Percentiles rank a stretch among this genome's conserved stretches.
phyloP scores from a whole-genome alignment of 2,329 filamentous ascomycete species.

The Myriosclerotinia curreyana region DNA sequence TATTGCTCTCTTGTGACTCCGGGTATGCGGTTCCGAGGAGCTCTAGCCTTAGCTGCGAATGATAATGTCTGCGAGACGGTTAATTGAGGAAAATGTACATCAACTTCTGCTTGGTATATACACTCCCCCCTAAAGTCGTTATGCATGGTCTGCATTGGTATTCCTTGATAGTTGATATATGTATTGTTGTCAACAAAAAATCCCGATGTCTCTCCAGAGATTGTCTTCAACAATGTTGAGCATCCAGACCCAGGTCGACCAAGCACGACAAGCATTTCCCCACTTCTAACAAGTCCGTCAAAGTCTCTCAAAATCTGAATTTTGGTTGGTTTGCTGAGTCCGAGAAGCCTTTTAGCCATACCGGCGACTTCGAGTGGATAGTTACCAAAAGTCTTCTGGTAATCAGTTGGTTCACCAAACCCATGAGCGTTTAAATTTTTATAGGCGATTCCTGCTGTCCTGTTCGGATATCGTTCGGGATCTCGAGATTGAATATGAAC shows the following conservation, averaged over 20 bases:
- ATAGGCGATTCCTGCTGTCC: conserved; percentile 25
- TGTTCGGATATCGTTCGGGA: conserved; percentile 44
- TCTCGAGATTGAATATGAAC: conserved; percentile 47
- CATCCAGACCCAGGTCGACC: conserved; percentile 65
- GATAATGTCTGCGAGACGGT: conserved; percentile 71
- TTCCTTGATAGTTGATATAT: conserved; percentile 61
- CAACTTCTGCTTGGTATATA: conserved; percentile 73
- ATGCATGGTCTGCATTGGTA: conserved; percentile 47
- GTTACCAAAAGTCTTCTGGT: conserved; percentile 62
- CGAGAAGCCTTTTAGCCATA: conserved; percentile 50
- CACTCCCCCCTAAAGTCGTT: conserved; percentile 63
- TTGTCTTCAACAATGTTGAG: conserved; percentile 60
- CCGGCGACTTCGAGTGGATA: conserved; percentile 52
- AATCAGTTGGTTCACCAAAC: conserved; percentile 25
- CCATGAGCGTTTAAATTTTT: conserved; percentile 24
- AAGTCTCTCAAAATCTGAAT: conserved; percentile 59
- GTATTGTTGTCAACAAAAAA: conserved; percentile 51
- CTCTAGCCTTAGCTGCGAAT: conserved; percentile 68
- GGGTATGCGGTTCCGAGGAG: conserved; percentile 61
- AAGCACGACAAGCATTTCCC: conserved; percentile 67
- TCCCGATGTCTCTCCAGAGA: conserved; percentile 54
- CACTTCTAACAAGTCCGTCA: conserved; percentile 60
- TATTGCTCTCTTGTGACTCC: conserved; percentile 59
- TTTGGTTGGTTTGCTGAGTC: conserved; percentile 50
- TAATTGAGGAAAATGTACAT: conserved; percentile 74